A percentile compares a stretch with the other conserved stretches of the same genome.
These are phyloP conservation scores for Metschnikowia borealis DNA, from an alignment of 805 yeast species.

Conservation along the genomic window DNA sequence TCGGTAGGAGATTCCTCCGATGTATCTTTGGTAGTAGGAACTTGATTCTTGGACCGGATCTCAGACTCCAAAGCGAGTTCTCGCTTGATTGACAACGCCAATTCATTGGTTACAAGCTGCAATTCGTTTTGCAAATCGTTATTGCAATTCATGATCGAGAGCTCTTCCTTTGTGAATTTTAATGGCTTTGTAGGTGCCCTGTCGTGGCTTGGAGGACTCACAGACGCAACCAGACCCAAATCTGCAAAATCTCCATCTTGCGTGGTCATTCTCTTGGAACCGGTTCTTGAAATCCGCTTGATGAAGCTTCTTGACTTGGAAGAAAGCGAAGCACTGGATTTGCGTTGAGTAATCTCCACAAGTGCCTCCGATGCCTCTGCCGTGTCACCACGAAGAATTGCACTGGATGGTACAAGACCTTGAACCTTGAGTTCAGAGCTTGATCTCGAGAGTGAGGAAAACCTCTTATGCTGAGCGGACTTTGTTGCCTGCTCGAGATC, in stretches of 20 bases:
- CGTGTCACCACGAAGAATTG: slow-evolving; percentile 9
- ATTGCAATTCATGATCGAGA: slow-evolving; percentile 59
- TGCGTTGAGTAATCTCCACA: slow-evolving; percentile 17
- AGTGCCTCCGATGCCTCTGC: neutral
- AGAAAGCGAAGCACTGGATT: slow-evolving; percentile 24
- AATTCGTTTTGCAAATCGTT: slow-evolving; percentile 57
- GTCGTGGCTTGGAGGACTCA: slow-evolving; percentile 3
- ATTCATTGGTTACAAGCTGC: slow-evolving; percentile 64
- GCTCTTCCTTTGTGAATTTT: slow-evolving; percentile 54
- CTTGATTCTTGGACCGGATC: slow-evolving; percentile 19
- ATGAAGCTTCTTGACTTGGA: slow-evolving; percentile 30
- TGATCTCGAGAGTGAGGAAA: slow-evolving; percentile 14
- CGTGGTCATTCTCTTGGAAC: slow-evolving; percentile 3
- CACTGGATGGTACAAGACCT: slow-evolving; percentile 13
- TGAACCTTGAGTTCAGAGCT: slow-evolving; percentile 15
- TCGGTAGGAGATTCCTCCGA: slow-evolving; percentile 30
- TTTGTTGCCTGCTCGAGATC: neutral
- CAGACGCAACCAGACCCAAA: neutral
- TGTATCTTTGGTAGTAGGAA: neutral
- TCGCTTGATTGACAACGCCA: slow-evolving; percentile 67
- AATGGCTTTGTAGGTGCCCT: slow-evolving; percentile 13
- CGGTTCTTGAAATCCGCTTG: slow-evolving; percentile 29
- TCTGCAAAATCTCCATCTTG: neutral
- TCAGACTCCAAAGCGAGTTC: slow-evolving; percentile 58
- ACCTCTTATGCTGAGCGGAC: slow-evolving; percentile 1